Percentiles rank a stretch among this genome's conserved stretches.
These are phyloP conservation scores for Fusarium stilboides DNA, from an alignment of 2,329 filamentous ascomycete species.

Conservation along the genomic window DNA sequence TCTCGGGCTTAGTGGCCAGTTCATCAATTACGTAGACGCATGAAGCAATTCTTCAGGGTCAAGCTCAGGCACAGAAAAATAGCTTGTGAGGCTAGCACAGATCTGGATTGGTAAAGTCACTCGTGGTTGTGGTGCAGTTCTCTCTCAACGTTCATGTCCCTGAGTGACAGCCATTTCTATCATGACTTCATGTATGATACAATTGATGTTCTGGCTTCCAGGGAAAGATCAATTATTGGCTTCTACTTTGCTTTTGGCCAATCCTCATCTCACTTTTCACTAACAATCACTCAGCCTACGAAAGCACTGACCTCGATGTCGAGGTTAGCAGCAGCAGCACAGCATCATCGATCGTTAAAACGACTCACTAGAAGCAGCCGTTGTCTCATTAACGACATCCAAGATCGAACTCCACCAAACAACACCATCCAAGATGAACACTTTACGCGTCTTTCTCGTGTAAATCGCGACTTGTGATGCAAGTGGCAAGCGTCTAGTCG, in stretches of 20 bases:
- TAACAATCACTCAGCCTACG: not conserved
- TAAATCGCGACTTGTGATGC: slow-evolving; percentile 14
- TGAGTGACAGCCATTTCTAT: too few species aligned
- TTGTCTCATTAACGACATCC: slow-evolving; percentile 25
- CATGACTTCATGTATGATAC: slow-evolving; percentile 30
- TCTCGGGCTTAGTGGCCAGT: too few species aligned
- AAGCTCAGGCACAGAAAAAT: too few species aligned
- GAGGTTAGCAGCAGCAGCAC: slow-evolving; percentile 12
- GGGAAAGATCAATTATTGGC: not conserved
- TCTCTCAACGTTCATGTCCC: not conserved
- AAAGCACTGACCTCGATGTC: slow-evolving; percentile 24
- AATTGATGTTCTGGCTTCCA: not conserved
- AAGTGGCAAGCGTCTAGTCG: slow-evolving; percentile 3
- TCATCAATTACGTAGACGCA: too few species aligned
- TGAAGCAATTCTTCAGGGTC: too few species aligned
- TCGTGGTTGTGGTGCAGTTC: not conserved
- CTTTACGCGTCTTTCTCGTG: slow-evolving; percentile 3
- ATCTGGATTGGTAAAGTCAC: not conserved
- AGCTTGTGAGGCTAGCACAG: too few species aligned
- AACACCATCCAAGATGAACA: not conserved
- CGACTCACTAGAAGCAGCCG: not conserved
- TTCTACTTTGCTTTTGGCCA: slow-evolving; percentile 20
- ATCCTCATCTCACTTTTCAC: not conserved
- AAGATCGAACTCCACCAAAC: slow-evolving; percentile 18
- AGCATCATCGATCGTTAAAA: slow-evolving; percentile 32